Evolutionary conservation across 768 basidiomycete genomes (phyloP), one percentile per base, ranked within the genome.

Genomic region (Lentinula detonsa): DNA sequence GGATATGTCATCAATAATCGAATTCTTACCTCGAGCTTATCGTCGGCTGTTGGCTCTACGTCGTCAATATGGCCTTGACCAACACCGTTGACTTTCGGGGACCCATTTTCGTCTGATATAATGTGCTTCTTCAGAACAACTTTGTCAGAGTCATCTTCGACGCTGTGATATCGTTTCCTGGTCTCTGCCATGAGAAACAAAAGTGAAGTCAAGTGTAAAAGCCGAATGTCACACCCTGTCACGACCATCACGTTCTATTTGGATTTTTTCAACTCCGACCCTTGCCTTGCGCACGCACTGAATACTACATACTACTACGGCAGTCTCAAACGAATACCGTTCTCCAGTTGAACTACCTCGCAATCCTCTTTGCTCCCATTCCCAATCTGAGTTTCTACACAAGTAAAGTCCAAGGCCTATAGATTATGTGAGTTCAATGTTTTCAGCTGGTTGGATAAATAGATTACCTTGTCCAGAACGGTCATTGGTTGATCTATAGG

Each of bases 331-430:
- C n/a, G 5, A 39, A 13, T 39, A 39, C 37, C 3, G 10, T 58
- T 66, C 62, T 79, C 76, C 68, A 83, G 65, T 61, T 88, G 80
- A 16, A 93, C 67, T 59, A 98, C 83, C 73, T 99, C 94, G 70
- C 96, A 98, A 72, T 99, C 97, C 21, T 83, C 77, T 61, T 68
- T 68, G 54, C 85, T 82, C 1, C 90, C 90, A 61, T 91, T 82
- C 5, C 93, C 94, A 57, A 96, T 86, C 72, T 98, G 95, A 23
- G 94, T 92, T 73, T 98, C 96, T 8, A 98, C 84, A 68, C 96
- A 98, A 8, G 91, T 80, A 65, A 94, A 82, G 66, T 93, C 91
- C 74, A 93, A 81, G 10, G 77, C 71, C 89, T 93, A 68, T 40
- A 61, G 18, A 60, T 62, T 39, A 21, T 13, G 61, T 73, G 37